Conservation (phyloP, 1,284 basidiomycete species). For the Neolentinus lepideus region DNA sequence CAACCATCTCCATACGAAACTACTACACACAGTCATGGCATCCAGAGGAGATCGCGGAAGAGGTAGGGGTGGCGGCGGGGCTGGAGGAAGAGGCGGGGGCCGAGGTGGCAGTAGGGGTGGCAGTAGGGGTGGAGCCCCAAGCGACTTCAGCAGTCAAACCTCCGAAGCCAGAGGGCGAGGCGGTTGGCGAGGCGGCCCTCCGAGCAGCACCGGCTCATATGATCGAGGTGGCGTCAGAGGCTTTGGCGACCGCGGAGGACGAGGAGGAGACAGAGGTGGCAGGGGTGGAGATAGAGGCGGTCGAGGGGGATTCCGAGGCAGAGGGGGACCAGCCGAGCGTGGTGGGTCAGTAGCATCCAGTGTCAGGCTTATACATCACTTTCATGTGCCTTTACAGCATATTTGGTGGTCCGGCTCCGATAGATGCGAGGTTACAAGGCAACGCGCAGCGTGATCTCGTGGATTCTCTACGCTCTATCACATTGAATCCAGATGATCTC, state of each 20-base stretch:
- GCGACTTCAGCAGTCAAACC: conserved; percentile 4
- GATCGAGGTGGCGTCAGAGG: conserved; percentile 12
- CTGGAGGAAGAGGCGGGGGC: conserved; percentile 5
- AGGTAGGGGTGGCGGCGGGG: conserved; percentile 5
- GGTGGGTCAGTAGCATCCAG: conserved; percentile 28
- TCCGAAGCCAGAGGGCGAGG: conserved; percentile 7
- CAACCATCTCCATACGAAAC: no score
- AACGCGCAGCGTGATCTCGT: conserved; percentile 53
- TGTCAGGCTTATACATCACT: conserved; percentile 32
- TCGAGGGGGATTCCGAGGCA: conserved; percentile 6
- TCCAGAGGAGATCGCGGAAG: conserved; percentile 2
- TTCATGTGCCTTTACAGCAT: conserved; percentile 3
- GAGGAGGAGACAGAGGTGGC: conserved; percentile 20
- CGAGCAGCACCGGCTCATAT: conserved; percentile 18
- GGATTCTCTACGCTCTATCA: conserved; percentile 29
- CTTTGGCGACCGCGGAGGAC: conserved; percentile 17
- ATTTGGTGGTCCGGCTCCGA: conserved; percentile 31
- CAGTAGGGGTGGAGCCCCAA: conserved; percentile 8
- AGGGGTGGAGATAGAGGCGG: conserved; percentile 15
- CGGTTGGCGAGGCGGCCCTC: conserved; percentile 15
- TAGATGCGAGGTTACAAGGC: conserved; percentile 56
- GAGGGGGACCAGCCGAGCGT: not conserved
- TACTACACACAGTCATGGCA: not conserved
- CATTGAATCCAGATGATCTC: conserved; percentile 38
- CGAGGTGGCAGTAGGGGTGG: conserved; percentile 7